Evolutionary conservation across 331 rosid genomes (phyloP).

Genomic region (Phaseolus coccineus): DNA sequence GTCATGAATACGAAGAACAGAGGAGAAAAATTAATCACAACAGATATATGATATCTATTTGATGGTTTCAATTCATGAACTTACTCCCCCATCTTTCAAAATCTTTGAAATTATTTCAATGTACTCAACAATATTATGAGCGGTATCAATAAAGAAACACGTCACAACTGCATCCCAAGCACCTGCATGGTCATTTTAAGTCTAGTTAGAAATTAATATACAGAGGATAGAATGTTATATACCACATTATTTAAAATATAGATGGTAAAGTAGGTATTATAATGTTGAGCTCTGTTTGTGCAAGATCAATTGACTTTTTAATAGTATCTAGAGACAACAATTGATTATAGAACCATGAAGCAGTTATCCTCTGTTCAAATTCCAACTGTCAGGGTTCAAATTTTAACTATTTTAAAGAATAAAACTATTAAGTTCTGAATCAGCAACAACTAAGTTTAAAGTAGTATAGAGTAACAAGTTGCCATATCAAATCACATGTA

Average conservation of each 20-base stretch:
- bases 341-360: background rate
- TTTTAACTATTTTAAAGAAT: background rate
- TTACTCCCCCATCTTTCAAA: slow-evolving; percentile 95
- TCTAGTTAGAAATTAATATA: slow-evolving; percentile 42
- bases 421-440: slow-evolving; percentile 12
- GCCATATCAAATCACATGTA: background rate
- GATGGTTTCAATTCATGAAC: slow-evolving; percentile 43
- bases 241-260: slow-evolving; percentile 28
- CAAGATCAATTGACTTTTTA: slow-evolving; percentile 7
- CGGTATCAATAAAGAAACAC: slow-evolving; percentile 95
- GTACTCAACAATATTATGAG: slow-evolving; percentile 90
- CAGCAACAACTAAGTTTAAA: background rate
- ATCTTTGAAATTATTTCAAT: slow-evolving; percentile 85
- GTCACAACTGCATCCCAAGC: slow-evolving; percentile 96
- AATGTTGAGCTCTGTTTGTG: slow-evolving; percentile 18
- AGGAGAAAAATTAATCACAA: slow-evolving; percentile 6
- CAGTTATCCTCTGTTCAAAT: slow-evolving; percentile 1
- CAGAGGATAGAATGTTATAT: background rate
- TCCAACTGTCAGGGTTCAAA: background rate
- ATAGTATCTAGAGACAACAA: background rate
- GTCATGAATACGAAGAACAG: background rate
- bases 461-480: background rate
- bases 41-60: slow-evolving; percentile 9
- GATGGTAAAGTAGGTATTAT: background rate
- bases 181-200: slow-evolving; percentile 60